Conservation (phyloP, 129 eudicot genomes). For the Flaveria bidentis region DNA sequence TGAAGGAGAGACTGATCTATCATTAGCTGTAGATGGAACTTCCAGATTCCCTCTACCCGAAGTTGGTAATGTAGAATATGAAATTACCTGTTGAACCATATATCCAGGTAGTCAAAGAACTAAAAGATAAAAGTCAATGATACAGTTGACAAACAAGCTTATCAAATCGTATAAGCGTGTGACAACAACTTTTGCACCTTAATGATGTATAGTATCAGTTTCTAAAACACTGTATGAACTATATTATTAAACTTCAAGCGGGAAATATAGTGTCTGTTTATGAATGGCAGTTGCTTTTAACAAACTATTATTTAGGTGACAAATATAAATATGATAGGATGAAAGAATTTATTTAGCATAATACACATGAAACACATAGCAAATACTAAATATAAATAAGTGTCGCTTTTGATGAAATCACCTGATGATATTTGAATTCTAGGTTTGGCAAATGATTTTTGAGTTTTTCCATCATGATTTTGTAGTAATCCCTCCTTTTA, state of each 20-base stretch:
- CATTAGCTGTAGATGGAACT: conserved; percentile 38
- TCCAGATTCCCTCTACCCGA: conserved; percentile 41
- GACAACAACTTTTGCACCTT: background rate
- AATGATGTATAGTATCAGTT: background rate
- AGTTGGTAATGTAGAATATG: conserved; percentile 28
- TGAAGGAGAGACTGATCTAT: conserved; percentile 34
- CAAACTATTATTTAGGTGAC: background rate
- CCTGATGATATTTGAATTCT: conserved; percentile 73
- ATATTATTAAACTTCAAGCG: conserved; percentile 4
- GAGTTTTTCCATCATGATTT: conserved; percentile 64
- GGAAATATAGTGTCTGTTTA: background rate
- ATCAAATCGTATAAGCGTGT: background rate
- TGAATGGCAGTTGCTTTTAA: conserved; percentile 2
- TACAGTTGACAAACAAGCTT: background rate
- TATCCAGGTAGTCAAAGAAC: conserved; percentile 20
- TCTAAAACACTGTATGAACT: background rate
- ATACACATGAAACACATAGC: conserved; percentile 4
- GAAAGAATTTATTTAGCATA: background rate
- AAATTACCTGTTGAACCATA: conserved; percentile 50
- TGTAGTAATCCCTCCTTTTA: conserved; percentile 70
- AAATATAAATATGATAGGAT: background rate
- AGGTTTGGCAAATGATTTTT: conserved; percentile 49
- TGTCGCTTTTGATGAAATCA: conserved; percentile 26
- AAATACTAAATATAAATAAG: background rate
- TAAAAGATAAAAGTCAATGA: conserved; percentile 6